phyloP scores from a whole-genome alignment of 1,284 basidiomycete species.

The Cutaneotrichosporon dermatis region DNA sequence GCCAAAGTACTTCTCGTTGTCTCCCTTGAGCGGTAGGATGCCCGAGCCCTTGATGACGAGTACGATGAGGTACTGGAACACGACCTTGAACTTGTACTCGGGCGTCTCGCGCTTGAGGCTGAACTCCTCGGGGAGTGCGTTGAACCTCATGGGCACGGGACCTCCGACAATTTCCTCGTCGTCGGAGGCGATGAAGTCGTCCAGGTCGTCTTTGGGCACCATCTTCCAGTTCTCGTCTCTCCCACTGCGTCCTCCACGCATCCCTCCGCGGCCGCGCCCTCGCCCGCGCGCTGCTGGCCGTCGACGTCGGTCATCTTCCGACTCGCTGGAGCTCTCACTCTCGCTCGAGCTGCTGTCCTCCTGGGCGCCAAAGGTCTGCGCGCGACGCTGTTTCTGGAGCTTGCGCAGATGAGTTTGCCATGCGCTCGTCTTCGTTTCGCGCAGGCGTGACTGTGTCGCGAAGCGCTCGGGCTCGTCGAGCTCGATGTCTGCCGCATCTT shows the following conservation, averaged over 20 bases:
- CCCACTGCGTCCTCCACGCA: too few species aligned
- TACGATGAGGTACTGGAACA: conserved; percentile 79
- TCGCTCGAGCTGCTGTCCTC: conserved; percentile 21
- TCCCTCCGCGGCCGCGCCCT: too few species aligned
- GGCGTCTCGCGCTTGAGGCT: conserved; percentile 66
- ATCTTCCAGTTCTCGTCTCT: too few species aligned
- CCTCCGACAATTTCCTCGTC: conserved; percentile 49
- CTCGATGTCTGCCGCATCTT: conserved; percentile 60
- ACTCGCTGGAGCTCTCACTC: conserved; percentile 38
- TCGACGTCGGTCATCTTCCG: conserved; percentile 27
- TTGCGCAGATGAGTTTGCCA: conserved; percentile 40
- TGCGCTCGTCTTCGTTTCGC: conserved; percentile 20
- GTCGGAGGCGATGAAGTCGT: conserved; percentile 69
- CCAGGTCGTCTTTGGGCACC: not conserved
- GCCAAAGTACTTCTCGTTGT: conserved; percentile 27
- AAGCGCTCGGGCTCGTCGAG: conserved; percentile 39
- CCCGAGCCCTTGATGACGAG: conserved; percentile 57
- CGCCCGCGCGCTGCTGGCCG: conserved; percentile 11
- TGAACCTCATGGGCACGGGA: conserved; percentile 51
- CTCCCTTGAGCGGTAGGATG: conserved; percentile 26
- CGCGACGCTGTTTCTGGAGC: conserved; percentile 19
- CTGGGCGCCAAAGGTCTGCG: conserved; percentile 9
- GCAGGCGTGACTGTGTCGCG: conserved; percentile 54
- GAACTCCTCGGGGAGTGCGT: conserved; percentile 53
- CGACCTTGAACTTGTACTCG: conserved; percentile 53